Evolutionary conservation across 2,329 filamentous ascomycete genomes (phyloP).

Genomic region (Calycina herbarum): DNA sequence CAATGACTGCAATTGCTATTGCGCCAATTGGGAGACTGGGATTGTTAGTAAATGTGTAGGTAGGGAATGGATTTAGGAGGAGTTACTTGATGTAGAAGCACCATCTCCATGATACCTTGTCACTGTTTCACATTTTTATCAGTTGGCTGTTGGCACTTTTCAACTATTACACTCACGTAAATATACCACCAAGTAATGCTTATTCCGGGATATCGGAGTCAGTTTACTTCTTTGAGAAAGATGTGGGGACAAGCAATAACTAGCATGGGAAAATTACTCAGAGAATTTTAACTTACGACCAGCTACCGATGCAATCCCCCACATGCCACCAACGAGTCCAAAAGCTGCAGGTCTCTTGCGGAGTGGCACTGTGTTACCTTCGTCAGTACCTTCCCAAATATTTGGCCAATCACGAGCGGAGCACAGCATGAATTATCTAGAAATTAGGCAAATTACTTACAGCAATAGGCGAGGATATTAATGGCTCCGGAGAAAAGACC

Average conservation of each 20-base stretch:
- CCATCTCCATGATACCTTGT: slow-evolving; percentile 36
- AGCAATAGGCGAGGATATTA: slow-evolving; percentile 35
- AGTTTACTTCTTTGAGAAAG: too few relatives aligned
- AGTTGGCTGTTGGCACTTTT: slow-evolving; percentile 16
- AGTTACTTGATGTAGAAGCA: slow-evolving; percentile 23
- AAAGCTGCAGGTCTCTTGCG: slow-evolving; percentile 33
- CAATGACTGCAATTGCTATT: slow-evolving; percentile 39
- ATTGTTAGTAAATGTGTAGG: too few relatives aligned
- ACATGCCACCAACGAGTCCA: slow-evolving; percentile 31
- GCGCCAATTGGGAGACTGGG: slow-evolving; percentile 35
- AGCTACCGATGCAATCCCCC: slow-evolving; percentile 35
- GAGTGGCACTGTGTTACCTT: slow-evolving; percentile 26
- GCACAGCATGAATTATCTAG: background rate
- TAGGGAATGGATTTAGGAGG: too few relatives aligned
- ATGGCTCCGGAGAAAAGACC: slow-evolving; percentile 38
- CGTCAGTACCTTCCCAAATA: background rate
- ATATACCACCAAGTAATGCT: slow-evolving; percentile 34
- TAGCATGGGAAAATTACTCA: too few relatives aligned
- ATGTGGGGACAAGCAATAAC: too few relatives aligned
- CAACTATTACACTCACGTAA: slow-evolving; percentile 13
- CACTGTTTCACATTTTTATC: slow-evolving; percentile 17
- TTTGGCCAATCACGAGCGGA: too few relatives aligned
- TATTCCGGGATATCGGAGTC: too few relatives aligned
- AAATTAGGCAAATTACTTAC: slow-evolving; percentile 18
- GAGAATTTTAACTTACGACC: slow-evolving; percentile 25